Evolutionary conservation across 2,329 filamentous ascomycete species (phyloP).

Genomic region (Thermothelomyces thermophilus): DNA sequence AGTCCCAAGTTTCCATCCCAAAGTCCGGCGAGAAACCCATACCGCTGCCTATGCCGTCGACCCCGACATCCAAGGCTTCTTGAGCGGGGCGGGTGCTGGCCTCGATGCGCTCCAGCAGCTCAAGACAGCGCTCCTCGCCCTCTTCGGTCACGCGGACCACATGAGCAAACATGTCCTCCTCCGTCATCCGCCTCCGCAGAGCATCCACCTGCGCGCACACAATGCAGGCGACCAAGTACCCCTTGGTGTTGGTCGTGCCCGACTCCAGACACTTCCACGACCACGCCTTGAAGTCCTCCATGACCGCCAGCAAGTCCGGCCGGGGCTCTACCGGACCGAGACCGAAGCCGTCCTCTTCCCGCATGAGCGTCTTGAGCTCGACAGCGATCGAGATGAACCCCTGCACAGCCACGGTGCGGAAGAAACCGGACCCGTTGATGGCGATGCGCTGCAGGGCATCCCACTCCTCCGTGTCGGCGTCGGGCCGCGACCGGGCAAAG

Average conservation of each 20-base stretch:
- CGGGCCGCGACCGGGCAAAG: background rate
- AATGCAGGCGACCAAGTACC: constrained; percentile 37
- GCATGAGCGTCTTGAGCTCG: constrained; percentile 36
- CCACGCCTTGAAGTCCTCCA: constrained; percentile 39
- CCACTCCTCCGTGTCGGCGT: constrained; percentile 5
- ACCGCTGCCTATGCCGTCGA: constrained; percentile 20
- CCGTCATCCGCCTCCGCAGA: constrained; percentile 31
- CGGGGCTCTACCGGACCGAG: constrained; percentile 30
- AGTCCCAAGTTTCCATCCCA: constrained; percentile 36
- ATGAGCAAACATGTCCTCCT: constrained; percentile 29
- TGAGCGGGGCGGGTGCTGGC: constrained; percentile 12
- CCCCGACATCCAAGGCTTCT: constrained; percentile 9
- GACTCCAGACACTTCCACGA: constrained; percentile 34
- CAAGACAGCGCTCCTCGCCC: constrained; percentile 21
- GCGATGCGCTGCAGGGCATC: constrained; percentile 35
- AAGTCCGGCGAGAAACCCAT: background rate
- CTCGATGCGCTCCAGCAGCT: constrained; percentile 24
- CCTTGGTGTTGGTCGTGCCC: constrained; percentile 51
- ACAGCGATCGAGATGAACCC: constrained; percentile 31
- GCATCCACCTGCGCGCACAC: constrained; percentile 38
- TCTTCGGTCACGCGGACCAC: constrained; percentile 33
- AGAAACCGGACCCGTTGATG: constrained; percentile 36
- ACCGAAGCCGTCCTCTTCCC: constrained; percentile 36
- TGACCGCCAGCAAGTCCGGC: constrained; percentile 36
- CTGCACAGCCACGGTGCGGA: constrained; percentile 27